phyloP scores from a whole-genome alignment of 441 rosid species.

The Theobroma grandiflorum region DNA sequence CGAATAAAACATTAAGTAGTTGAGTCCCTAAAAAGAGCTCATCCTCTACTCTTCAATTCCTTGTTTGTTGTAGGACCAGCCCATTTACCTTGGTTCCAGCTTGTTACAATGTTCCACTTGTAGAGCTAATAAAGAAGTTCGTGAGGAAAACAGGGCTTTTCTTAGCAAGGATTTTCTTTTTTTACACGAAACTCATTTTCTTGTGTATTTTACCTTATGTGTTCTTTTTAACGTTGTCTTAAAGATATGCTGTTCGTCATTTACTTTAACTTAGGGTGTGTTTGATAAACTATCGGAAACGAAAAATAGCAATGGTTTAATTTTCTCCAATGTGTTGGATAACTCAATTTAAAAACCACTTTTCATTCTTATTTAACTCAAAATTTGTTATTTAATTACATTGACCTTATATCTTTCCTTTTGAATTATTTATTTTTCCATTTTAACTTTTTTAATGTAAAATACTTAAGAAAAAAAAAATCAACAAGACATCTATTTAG shows the following conservation, averaged over 20 bases:
- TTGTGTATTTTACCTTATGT: not conserved
- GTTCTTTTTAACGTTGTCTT: not conserved
- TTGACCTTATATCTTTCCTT: no score
- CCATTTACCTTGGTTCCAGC: not conserved
- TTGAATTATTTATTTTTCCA: no score
- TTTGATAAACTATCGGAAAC: no score
- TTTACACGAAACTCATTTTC: not conserved
- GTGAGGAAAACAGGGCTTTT: not conserved
- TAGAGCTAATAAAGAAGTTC: conserved; percentile 8
- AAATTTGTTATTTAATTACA: no score
- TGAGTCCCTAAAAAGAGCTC: no score
- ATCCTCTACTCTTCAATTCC: not conserved
- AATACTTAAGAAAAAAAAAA: no score
- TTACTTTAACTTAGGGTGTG: not conserved
- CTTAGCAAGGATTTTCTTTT: not conserved
- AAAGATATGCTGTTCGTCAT: not conserved
- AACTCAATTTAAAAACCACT: no score
- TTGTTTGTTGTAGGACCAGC: not conserved
- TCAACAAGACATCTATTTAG: no score
- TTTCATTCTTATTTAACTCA: no score
- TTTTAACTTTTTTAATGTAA: no score
- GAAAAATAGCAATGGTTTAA: no score
- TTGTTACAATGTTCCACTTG: not conserved
- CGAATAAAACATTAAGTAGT: not conserved
- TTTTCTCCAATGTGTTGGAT: no score